Conservation (phyloP, 331 rosid genomes). For the Rosa hybrid region DNA sequence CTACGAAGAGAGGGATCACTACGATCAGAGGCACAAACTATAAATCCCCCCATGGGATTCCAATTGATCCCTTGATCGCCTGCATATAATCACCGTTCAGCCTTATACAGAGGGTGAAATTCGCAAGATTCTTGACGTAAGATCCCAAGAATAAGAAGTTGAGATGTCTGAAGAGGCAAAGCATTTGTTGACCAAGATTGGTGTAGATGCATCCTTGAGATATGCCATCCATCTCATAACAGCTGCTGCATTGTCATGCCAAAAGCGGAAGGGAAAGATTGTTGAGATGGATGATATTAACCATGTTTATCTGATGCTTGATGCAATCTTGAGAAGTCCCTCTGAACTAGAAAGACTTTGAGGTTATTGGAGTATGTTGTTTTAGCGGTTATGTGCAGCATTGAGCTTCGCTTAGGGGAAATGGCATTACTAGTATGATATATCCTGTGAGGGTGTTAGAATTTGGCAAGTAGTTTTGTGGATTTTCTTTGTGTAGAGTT, state of each 20-base stretch:
- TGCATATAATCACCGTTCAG: slow-evolving; percentile 84
- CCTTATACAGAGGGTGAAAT: slow-evolving; percentile 87
- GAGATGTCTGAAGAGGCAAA: slow-evolving; percentile 91
- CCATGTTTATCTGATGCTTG: slow-evolving; percentile 85
- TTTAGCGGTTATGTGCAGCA: neutral
- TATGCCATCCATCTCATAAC: slow-evolving; percentile 95
- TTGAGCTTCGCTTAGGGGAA: slow-evolving; percentile 1
- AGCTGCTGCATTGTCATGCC: slow-evolving; percentile 83
- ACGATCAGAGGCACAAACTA: too few species aligned
- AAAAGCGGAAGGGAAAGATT: slow-evolving; percentile 72
- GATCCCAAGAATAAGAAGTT: slow-evolving; percentile 93
- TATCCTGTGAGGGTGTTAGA: neutral
- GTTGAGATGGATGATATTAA: slow-evolving; percentile 95
- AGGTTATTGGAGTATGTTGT: neutral
- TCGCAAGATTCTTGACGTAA: slow-evolving; percentile 78
- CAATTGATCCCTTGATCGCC: slow-evolving; percentile 48
- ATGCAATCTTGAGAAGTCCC: slow-evolving; percentile 54
- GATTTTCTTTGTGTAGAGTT: neutral
- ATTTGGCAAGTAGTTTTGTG: neutral
- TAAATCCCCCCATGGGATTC: too few species aligned
- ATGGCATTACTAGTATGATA: neutral
- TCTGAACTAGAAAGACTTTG: neutral
- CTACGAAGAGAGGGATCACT: slow-evolving; percentile 96
- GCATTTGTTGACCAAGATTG: slow-evolving; percentile 81
- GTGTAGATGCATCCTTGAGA: slow-evolving; percentile 86